Conservation (phyloP, 441 rosid species). For the Erodium texanum region DNA sequence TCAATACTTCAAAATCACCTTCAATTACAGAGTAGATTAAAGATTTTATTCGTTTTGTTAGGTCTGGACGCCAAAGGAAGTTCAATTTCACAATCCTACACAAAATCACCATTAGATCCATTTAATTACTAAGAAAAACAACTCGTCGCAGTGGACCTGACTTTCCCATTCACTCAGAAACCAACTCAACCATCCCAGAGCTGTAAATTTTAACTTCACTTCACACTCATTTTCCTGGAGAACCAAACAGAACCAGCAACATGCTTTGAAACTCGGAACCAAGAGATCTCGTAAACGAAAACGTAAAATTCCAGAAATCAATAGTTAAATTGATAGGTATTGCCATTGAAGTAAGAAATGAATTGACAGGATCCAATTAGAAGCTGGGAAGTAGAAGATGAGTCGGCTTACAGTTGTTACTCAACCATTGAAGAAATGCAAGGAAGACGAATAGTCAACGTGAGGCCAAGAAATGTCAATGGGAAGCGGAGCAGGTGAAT, state of each 20-base stretch:
- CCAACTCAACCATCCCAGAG: background rate
- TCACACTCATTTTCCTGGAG: conserved; percentile 5
- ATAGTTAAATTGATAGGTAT: background rate
- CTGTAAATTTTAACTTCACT: background rate
- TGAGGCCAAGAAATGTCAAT: conserved; percentile 1
- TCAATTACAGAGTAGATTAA: too few relatives aligned
- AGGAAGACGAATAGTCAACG: conserved; percentile 1
- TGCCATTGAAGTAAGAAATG: too few relatives aligned
- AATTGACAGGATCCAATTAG: background rate
- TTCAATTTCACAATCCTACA: too few relatives aligned
- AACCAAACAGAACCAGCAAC: conserved; percentile 1
- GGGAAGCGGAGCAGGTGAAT: conserved; percentile 3
- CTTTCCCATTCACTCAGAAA: background rate
- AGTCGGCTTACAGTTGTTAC: conserved; percentile 6
- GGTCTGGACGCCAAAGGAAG: too few relatives aligned
- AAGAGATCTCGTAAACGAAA: conserved; percentile 3
- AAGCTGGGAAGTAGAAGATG: background rate
- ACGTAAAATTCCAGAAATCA: background rate
- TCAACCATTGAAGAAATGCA: conserved; percentile 5
- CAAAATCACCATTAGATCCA: conserved; percentile 1
- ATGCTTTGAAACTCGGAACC: conserved; percentile 4
- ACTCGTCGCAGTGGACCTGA: background rate
- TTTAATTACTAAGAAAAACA: background rate
- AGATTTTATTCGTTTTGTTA: too few relatives aligned
- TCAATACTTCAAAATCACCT: background rate